Conservation (phyloP, 2,329 filamentous ascomycete species). For the Trichoderma atroviride region DNA sequence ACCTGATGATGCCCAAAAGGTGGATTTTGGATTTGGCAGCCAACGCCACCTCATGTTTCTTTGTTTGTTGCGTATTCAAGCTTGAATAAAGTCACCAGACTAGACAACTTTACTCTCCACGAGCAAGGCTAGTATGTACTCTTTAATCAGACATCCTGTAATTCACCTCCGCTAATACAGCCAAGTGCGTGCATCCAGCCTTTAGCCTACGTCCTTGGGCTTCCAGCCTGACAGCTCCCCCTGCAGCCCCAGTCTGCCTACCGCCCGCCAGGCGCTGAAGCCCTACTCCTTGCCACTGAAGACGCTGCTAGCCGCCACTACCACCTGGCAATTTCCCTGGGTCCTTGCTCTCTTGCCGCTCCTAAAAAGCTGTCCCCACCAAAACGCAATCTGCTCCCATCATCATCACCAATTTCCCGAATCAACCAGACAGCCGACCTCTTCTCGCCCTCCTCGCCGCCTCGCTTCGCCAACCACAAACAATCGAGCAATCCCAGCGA, state of each 20-base stretch:
- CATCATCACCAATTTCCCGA: constrained; percentile 15
- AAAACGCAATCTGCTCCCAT: constrained; percentile 20
- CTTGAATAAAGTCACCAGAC: neutral
- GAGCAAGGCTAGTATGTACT: no score
- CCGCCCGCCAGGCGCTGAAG: constrained; percentile 1
- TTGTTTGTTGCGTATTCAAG: neutral
- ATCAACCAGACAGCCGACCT: constrained; percentile 3
- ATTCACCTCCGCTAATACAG: neutral
- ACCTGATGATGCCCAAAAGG: neutral
- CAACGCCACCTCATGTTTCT: neutral
- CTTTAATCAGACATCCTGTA: neutral
- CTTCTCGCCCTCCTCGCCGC: constrained; percentile 5
- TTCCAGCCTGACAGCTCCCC: neutral
- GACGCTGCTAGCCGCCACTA: constrained; percentile 8
- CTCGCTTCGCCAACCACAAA: neutral
- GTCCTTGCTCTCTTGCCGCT: neutral
- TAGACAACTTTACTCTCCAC: neutral
- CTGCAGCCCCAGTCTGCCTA: neutral
- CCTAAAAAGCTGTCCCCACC: constrained; percentile 12
- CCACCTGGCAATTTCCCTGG: neutral
- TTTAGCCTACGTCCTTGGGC: neutral
- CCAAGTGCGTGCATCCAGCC: neutral
- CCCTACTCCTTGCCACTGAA: neutral
- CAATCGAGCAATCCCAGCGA: neutral
- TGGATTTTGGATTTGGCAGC: neutral